phyloP scores from a whole-genome alignment of 2,329 filamentous ascomycete genomes.

The Aureobasidium sp. region DNA sequence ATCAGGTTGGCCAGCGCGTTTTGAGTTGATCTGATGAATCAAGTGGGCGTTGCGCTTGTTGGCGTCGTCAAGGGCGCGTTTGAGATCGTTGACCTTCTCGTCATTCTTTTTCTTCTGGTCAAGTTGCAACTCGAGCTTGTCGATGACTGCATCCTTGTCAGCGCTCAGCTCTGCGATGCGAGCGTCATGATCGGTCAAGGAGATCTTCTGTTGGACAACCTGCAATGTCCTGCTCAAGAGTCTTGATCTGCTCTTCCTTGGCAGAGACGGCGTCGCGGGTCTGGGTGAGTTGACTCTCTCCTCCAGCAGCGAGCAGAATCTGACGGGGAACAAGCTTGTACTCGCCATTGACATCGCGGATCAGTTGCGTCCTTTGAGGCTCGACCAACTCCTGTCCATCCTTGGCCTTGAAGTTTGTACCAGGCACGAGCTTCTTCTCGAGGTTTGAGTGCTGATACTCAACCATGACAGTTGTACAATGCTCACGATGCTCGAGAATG shows the following conservation, averaged over 20 bases:
- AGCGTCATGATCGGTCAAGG: not conserved
- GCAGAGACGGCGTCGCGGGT: too few relatives aligned
- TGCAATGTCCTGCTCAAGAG: not conserved
- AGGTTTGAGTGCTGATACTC: constrained; percentile 14
- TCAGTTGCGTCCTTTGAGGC: constrained; percentile 30
- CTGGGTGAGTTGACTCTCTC: not conserved
- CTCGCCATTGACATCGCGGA: constrained; percentile 16
- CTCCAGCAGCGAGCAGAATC: constrained; percentile 20
- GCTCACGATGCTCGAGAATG: constrained; percentile 37
- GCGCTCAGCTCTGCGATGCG: not conserved
- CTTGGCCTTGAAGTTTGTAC: not conserved
- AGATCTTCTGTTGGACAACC: not conserved
- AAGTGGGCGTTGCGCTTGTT: not conserved
- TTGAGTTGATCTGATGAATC: not conserved
- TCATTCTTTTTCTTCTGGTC: not conserved
- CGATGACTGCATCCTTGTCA: not conserved
- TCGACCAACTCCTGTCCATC: not conserved
- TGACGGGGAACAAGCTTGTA: constrained; percentile 26
- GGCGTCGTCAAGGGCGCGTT: not conserved
- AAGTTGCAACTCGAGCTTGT: not conserved
- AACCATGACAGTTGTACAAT: constrained; percentile 20
- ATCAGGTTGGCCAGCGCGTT: not conserved
- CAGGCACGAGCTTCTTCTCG: not conserved
- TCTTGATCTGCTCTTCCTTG: not conserved
- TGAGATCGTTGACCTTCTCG: not conserved